Evolutionary conservation across 2,329 filamentous ascomycete species (phyloP).

Genomic region (Orbilia oligospora): DNA sequence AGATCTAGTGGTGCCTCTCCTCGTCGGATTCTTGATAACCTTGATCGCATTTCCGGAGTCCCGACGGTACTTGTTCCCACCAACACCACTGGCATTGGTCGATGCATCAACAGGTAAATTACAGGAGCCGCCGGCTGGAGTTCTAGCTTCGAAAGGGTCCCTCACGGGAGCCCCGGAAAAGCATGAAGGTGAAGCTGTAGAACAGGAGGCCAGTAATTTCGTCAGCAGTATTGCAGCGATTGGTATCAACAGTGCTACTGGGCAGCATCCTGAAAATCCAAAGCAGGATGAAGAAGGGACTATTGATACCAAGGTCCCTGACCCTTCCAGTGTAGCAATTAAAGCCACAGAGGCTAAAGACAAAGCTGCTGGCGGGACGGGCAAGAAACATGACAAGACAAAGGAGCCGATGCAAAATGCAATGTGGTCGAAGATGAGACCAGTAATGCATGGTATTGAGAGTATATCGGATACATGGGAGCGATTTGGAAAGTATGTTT

Average conservation of each 20-base stretch:
- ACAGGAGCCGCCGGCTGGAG: conserved; percentile 81
- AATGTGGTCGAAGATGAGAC: conserved; percentile 82
- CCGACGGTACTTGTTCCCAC: conserved; percentile 76
- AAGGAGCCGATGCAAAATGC: conserved; percentile 82
- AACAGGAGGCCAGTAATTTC: conserved; percentile 85
- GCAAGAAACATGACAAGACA: conserved; percentile 72
- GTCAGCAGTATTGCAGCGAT: conserved; percentile 81
- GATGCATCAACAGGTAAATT: conserved; percentile 79
- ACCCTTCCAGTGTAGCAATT: conserved; percentile 73
- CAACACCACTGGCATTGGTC: conserved; percentile 81
- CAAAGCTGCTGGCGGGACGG: conserved; percentile 71
- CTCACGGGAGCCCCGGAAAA: conserved; percentile 86
- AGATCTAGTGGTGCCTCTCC: conserved; percentile 77
- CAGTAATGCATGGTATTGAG: conserved; percentile 77
- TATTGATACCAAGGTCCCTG: conserved; percentile 73
- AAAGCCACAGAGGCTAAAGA: conserved; percentile 72
- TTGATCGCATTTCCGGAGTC: conserved; percentile 77
- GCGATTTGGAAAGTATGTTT: conserved; percentile 72
- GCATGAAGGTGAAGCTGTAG: conserved; percentile 84
- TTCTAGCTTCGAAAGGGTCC: conserved; percentile 81
- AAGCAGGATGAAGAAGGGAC: conserved; percentile 66
- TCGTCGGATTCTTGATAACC: conserved; percentile 74
- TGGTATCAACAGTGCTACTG: conserved; percentile 80
- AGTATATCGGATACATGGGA: conserved; percentile 76
- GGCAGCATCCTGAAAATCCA: conserved; percentile 80